phyloP scores from a whole-genome alignment of 345 rosid species.

The Lepidium aucheri region DNA sequence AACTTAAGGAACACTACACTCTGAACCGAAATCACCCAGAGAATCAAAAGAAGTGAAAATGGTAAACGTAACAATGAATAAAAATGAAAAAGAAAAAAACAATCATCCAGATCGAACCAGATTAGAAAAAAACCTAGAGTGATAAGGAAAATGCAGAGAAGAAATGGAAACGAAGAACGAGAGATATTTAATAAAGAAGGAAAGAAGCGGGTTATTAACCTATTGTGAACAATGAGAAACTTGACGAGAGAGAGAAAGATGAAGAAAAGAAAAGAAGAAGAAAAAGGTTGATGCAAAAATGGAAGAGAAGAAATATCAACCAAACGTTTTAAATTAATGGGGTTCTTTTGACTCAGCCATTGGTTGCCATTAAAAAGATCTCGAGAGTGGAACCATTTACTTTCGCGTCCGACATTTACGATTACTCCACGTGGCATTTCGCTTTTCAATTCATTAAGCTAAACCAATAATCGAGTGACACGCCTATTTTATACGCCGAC shows the following conservation, averaged over 20 bases:
- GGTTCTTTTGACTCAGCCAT: constrained; percentile 3
- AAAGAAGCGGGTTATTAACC: neutral
- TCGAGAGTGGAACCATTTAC: neutral
- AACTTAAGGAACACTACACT: neutral
- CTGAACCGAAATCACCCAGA: neutral
- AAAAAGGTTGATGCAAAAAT: neutral
- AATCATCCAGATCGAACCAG: neutral
- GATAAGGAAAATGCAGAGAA: neutral
- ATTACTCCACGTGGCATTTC: constrained; percentile 14
- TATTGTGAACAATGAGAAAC: neutral
- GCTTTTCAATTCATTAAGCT: neutral
- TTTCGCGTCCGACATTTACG: constrained; percentile 1
- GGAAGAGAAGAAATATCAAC: neutral
- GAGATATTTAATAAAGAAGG: neutral
- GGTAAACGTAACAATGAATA: neutral
- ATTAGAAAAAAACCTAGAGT: no score
- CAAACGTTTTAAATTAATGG: neutral
- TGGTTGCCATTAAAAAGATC: constrained; percentile 17
- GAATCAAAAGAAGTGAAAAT: neutral
- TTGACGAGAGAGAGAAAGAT: neutral
- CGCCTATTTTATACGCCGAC: constrained; percentile 8
- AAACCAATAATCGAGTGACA: neutral
- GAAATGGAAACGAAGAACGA: neutral
- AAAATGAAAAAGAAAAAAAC: neutral
- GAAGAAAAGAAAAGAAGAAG: neutral